Evolutionary conservation across 1,284 basidiomycete genomes (phyloP), one percentile per base, ranked within the genome.

Genomic region (Exsudoporus floridanus): DNA sequence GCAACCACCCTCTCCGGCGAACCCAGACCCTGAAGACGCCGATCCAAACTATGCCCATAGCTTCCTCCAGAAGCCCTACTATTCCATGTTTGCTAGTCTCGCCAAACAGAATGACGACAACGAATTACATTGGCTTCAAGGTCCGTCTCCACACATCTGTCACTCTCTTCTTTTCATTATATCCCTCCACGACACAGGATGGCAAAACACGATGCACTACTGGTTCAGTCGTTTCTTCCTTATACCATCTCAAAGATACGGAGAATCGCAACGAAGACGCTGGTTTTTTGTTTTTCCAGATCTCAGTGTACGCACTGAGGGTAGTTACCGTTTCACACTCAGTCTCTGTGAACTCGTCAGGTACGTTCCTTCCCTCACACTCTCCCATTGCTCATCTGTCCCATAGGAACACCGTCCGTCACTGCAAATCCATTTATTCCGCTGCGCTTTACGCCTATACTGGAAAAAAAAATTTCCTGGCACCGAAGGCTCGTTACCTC

Each of bases 231-330:
- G 95, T 97, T 2, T 94, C 92, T 0, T 92, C 88, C 6, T 76
- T 98, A n/a, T 98, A 97, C 69, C 94, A 97, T 65, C 79, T 98
- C 53, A 95, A 94, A 69, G 96, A 98, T 66, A 83, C 92, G 12
- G 92, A 94, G 62, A 83, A 90, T 62, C 81, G 80, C 55, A 86
- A 87, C 55, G 78, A 83, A 64, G 93, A 95, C 64, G 93, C 91
- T 14, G 92, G 92, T 0, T 94, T 94, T 94, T 94, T 62, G 91
- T 95, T 18, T 93, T 93, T 62, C 90, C 91, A 3, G 90, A 94
- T 69, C 77, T 95, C 30, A 88, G 86, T 52, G 91, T 94, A 9
- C 77, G 94, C 52, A 93, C 93, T 12, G 95, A 98, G 69, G 96
- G 95, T 1, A 86, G 78, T 56, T 84, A 84, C 54, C 79, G 93